Percentiles rank a stretch among this genome's conserved stretches.
phyloP scores from a whole-genome alignment of 1,139 yeast genomes.

The Scheffersomyces quercinus region DNA sequence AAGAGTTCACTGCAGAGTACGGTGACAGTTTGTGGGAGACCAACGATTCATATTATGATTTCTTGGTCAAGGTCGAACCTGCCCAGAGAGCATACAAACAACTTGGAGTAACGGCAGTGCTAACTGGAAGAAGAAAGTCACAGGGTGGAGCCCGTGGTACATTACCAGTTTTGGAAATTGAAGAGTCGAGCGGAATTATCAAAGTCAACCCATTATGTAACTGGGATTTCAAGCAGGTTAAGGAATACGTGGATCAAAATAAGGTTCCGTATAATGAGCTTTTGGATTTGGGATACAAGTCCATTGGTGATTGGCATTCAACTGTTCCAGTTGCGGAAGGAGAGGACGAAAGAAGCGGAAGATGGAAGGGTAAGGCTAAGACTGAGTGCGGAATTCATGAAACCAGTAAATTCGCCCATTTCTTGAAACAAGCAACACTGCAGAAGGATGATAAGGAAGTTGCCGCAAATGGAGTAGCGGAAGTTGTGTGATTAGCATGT shows the following conservation, averaged over 20 bases:
- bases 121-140: conserved; percentile 88
- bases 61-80: conserved; percentile 89
- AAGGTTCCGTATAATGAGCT: conserved; percentile 84
- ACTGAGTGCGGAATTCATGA: conserved; percentile 97
- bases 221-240: conserved; percentile 79
- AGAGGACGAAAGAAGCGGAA: conserved; percentile 92
- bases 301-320: conserved; percentile 95
- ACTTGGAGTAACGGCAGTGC: conserved; percentile 72
- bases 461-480: too few species aligned
- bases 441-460: too few species aligned
- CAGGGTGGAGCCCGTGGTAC: conserved; percentile 85
- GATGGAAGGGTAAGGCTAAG: conserved; percentile 93
- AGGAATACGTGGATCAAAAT: conserved; percentile 64
- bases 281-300: conserved; percentile 83
- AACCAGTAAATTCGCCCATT: conserved; percentile 69
- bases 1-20: conserved; percentile 64
- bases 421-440: conserved; percentile 22
- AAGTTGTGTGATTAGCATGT: too few species aligned
- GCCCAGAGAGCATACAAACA: conserved; percentile 80
- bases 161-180: conserved; percentile 78
- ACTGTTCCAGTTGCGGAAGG: conserved; percentile 88
- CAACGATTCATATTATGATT: conserved; percentile 82
- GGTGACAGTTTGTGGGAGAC: conserved; percentile 85
- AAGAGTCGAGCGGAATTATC: conserved; percentile 63
- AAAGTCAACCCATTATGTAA: conserved; percentile 88